A percentile compares a stretch with the other conserved stretches of the same genome.
These are phyloP conservation scores for Thielaviopsis populi DNA, from an alignment of 2,329 filamentous ascomycete genomes.

Conservation along the genomic window DNA sequence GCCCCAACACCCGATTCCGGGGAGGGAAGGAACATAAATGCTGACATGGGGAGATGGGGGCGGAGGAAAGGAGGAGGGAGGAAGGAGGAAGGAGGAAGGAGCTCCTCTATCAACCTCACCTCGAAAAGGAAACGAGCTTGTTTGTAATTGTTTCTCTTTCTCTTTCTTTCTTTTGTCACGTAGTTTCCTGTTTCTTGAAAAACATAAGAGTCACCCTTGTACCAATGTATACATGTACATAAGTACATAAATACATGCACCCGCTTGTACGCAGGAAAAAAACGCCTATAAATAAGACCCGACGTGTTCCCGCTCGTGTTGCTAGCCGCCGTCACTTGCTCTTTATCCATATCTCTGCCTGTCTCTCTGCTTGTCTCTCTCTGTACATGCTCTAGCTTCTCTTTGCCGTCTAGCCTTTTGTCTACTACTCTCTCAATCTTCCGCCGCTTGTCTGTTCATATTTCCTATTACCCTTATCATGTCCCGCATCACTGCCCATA, in stretches of 20 bases:
- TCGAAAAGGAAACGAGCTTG: background rate
- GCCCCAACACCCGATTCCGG: constrained; percentile 3
- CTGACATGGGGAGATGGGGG: background rate
- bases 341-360: background rate
- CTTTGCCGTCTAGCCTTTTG: background rate
- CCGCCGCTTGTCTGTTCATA: background rate
- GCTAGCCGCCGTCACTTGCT: background rate
- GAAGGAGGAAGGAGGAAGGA: background rate
- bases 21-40: background rate
- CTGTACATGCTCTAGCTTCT: background rate
- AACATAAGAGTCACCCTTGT: background rate
- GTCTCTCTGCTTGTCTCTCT: no score
- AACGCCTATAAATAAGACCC: background rate
- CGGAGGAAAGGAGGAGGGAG: background rate
- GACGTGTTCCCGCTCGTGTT: background rate
- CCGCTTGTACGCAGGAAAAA: no score
- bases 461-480: constrained; percentile 22
- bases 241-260: no score
- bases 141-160: background rate
- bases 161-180: background rate
- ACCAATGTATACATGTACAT: constrained; percentile 1
- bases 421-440: background rate
- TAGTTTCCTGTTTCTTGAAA: background rate
- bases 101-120: background rate
- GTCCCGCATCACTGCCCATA: constrained; percentile 36